Evolutionary conservation across 2,329 filamentous ascomycete species (phyloP), one percentile per base, ranked within the genome.

Genomic region (Epicoccum nigrum): DNA sequence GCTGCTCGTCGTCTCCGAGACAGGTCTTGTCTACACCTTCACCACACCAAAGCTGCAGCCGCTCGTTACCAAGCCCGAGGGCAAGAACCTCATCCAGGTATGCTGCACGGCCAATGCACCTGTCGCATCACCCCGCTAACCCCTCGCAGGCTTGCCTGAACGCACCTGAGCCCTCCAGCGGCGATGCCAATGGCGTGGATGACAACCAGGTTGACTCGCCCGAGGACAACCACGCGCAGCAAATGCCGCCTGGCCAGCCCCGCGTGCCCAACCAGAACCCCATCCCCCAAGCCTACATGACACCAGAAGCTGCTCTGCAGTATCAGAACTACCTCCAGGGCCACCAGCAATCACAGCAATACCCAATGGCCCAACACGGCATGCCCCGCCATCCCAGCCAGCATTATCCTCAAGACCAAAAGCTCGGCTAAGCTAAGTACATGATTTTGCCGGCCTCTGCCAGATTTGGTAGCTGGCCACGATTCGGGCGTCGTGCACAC

Each of bases 81-180:
- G 94, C 79, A 99, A 99, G 85, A 99, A 99, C 75, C 81, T 99
- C 61, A 97, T 99, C 64, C 94, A 99, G 86, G 94, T 97, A 84
- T 60, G 85, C 52, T 51, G 45, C 59, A 33, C 47, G 42, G 31
- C 7, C 27, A 34, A 27, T 30, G 33, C 23, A 25, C 20, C 33
- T 25, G 37, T 56, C 50, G 52, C 56, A 50, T 51, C 19, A 39
- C 46, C 44, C 55, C 56, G 56, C 76, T 79, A 62, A 78, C 70
- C 43, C 63, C 20, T 19, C 47, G n/a, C 65, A 97, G 93, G 92
- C 94, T 43, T 99, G 94, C 73, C 79, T 99, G 55, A 99, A 99
- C 74, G 94, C 94, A 16, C 94, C 94, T 33, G 94, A 99, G 75
- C 92, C 93, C 42, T 82, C 87, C 19, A 84, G 86, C 27, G 89